Percentiles rank a stretch among this genome's conserved stretches.
phyloP scores from a whole-genome alignment of 352 stramenopile genomes.

The Phytopythium aichiense region DNA sequence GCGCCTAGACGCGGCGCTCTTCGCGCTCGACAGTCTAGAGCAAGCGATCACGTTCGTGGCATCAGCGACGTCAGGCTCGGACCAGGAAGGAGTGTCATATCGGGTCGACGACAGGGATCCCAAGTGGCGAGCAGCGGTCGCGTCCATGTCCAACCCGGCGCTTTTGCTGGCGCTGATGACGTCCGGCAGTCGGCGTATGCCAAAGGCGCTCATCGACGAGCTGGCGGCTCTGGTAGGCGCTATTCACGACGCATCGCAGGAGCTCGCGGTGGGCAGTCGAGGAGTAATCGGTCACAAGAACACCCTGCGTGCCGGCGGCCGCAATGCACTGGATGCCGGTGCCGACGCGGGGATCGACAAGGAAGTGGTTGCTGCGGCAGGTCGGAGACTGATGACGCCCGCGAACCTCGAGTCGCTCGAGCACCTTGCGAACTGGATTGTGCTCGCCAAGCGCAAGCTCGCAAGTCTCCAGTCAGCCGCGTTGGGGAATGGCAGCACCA shows the following conservation, averaged over 20 bases:
- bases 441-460: slow-evolving; percentile 72
- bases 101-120: background rate
- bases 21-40: slow-evolving; percentile 63
- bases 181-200: slow-evolving; percentile 1
- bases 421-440: slow-evolving; percentile 77
- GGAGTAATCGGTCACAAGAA: background rate
- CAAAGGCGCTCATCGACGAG: slow-evolving; percentile 36
- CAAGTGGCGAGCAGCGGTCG: slow-evolving; percentile 23
- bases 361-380: background rate
- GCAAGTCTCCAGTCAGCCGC: slow-evolving; percentile 43
- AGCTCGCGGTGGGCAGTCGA: background rate
- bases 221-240: slow-evolving; percentile 47
- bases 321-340: background rate
- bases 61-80: slow-evolving; percentile 4
- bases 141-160: slow-evolving; percentile 53
- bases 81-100: background rate
- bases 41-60: slow-evolving; percentile 12
- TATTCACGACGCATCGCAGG: slow-evolving; percentile 25
- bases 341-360: background rate
- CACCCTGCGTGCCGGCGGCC: background rate
- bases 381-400: slow-evolving; percentile 23
- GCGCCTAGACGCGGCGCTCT: slow-evolving; percentile 51
- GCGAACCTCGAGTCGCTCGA: slow-evolving; percentile 74
- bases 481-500: slow-evolving; percentile 6
- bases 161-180: slow-evolving; percentile 62